Conservation (phyloP, 2,329 filamentous ascomycete species). For the Xylariaceae sp. region DNA sequence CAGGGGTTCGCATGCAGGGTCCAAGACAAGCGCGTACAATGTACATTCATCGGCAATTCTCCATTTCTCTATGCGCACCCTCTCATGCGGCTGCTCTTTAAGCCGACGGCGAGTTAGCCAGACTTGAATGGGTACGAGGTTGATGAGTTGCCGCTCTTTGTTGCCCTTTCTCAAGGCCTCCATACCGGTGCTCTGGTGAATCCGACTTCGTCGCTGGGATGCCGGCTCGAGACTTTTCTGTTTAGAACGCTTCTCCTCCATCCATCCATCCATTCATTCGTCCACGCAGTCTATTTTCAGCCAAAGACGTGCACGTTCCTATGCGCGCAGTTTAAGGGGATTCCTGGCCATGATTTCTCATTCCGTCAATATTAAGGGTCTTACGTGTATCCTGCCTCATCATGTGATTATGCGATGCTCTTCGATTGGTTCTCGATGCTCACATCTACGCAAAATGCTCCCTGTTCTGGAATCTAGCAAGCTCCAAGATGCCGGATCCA, state of each 20-base stretch:
- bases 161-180: background rate
- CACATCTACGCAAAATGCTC: background rate
- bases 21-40: background rate
- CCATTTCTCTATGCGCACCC: background rate
- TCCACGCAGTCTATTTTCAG: background rate
- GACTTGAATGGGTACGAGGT: constrained; percentile 2
- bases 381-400: background rate
- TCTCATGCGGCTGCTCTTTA: background rate
- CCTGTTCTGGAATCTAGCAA: background rate
- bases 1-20: background rate
- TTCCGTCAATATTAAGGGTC: background rate
- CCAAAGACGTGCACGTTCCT: background rate
- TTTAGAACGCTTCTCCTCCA: background rate
- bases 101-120: background rate
- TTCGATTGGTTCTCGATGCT: background rate
- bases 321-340: background rate
- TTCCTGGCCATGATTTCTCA: background rate
- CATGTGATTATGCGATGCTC: background rate
- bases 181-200: background rate
- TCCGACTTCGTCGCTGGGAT: background rate
- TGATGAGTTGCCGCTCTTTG: constrained; percentile 1
- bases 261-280: background rate
- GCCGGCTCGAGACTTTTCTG: background rate
- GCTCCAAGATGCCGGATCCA: background rate
- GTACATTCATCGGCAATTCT: background rate